Base-by-base conservation (phyloP, 2,329 filamentous ascomycete genomes). In the Fusarium pseudograminearum region DNA sequence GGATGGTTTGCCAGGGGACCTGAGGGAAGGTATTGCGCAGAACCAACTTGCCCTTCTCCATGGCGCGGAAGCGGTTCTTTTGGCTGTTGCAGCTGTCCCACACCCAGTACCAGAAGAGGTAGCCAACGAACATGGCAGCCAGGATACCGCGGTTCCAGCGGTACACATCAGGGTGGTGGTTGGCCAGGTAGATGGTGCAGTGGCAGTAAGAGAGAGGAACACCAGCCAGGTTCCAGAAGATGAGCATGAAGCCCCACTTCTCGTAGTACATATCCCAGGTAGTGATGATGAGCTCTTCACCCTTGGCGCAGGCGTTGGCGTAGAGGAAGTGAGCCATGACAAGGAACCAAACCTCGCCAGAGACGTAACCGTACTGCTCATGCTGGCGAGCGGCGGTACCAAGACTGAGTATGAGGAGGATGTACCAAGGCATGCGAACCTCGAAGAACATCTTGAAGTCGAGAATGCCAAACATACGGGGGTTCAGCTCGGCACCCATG, bases 371-470 rank as follows among this genome's bases (percentile, higher is more conserved):
- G 74, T 95, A 94, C 34, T 85, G 81, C 79, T 97, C 93, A 74
- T 93, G 93, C 80, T 97, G 94, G 67, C 92, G 89, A 44, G 92
- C 89, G 41, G 93, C 93, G 14, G 93, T 88, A 41, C 90, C 93
- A 63, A 91, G 86, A 61, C 90, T 90, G 44, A 95, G 85, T 63
- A 95, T 88, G 76, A 97, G 90, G 45, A 97, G 86, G 71, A 97
- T 94, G 81, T 90, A 97, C 94, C 94, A 97, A 38, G 94, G 94
- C 70, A 97, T 87, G 73, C 94, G 91, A 65, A 97, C 93, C 79
- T 97, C 94, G 76, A 93, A 96, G 83, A 97, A 97, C 94, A 97
- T 97, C 84, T 97, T 97, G 84, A 97, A 93, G 81, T 97, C 94
- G 56, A 97, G 83, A 72, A 94, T 91, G 31, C 91, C 91, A 77